These are phyloP conservation scores for Pezicula radicicola DNA, from an alignment of 2,329 filamentous ascomycete species.

Conservation along the genomic window DNA sequence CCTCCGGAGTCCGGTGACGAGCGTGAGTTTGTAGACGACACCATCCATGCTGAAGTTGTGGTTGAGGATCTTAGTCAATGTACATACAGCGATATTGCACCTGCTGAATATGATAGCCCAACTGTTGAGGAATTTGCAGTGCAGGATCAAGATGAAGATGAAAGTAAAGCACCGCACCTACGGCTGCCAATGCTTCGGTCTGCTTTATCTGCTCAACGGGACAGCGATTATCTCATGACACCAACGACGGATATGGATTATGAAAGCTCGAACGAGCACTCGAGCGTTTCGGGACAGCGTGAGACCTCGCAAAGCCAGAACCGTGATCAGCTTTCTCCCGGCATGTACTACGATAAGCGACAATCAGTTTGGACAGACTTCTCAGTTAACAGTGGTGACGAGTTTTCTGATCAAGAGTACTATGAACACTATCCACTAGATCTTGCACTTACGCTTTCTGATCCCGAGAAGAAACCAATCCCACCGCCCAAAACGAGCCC, in stretches of 20 bases:
- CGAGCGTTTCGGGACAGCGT: conserved; percentile 13
- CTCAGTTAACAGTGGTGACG: conserved; percentile 21
- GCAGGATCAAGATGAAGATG: conserved; percentile 1
- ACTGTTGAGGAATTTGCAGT: no score
- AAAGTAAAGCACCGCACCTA: conserved; percentile 12
- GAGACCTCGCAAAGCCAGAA: conserved; percentile 14
- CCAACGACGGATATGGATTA: conserved; percentile 28
- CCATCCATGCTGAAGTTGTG: no score
- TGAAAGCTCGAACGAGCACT: conserved; percentile 21
- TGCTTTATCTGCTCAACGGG: conserved; percentile 17
- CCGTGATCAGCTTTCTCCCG: conserved; percentile 12
- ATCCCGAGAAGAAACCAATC: conserved; percentile 32
- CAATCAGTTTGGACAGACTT: conserved; percentile 27
- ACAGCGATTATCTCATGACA: conserved; percentile 17
- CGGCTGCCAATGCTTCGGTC: conserved; percentile 21
- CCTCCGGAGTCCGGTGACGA: conserved; percentile 11
- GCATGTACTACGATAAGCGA: conserved; percentile 16
- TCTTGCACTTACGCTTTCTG: conserved; percentile 12
- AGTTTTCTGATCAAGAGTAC: conserved; percentile 15
- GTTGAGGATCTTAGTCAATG: no score
- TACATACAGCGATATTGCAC: no score
- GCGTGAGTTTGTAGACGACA: not conserved
- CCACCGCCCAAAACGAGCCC: conserved; percentile 38
- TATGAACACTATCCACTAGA: conserved; percentile 5
- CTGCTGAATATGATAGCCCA: no score